These are phyloP conservation scores for Sporodiniella umbellata DNA, from an alignment of 371 early-diverging fungal species.

Conservation along the genomic window DNA sequence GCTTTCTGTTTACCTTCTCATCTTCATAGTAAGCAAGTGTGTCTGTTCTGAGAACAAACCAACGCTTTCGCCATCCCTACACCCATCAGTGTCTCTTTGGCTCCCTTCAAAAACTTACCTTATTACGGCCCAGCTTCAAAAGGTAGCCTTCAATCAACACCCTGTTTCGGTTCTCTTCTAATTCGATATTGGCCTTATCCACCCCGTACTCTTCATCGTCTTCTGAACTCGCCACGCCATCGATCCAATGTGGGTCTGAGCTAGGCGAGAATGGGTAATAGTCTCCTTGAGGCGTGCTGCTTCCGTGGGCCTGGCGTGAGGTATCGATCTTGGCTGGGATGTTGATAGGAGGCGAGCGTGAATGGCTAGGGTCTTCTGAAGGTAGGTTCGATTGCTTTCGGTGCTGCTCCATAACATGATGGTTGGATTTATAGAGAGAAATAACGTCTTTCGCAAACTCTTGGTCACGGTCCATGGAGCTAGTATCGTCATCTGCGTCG, in stretches of 20 bases:
- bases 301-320: not conserved
- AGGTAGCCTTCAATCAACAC: conserved; percentile 74
- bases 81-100: not conserved
- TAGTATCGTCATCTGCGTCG: conserved; percentile 49
- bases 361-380: conserved; percentile 4
- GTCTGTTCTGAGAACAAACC: conserved; percentile 80
- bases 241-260: conserved; percentile 30
- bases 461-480: conserved; percentile 43
- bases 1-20: conserved; percentile 47
- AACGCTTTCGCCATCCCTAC: conserved; percentile 80
- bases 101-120: conserved; percentile 38
- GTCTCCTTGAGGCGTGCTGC: conserved; percentile 20
- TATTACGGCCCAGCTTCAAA: conserved; percentile 64
- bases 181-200: conserved; percentile 27
- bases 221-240: conserved; percentile 45
- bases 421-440: conserved; percentile 35
- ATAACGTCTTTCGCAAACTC: conserved; percentile 45
- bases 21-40: conserved; percentile 81
- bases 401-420: conserved; percentile 14
- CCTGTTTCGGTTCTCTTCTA: conserved; percentile 41
- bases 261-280: conserved; percentile 42
- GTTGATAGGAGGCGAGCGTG: conserved; percentile 12
- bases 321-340: conserved; percentile 10
- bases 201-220: conserved; percentile 45
- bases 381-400: conserved; percentile 15